Percentiles rank a stretch among this genome's conserved stretches.
Conservation (phyloP, 192 early-diverging fungal genomes). For the Coemansia sp. region DNA sequence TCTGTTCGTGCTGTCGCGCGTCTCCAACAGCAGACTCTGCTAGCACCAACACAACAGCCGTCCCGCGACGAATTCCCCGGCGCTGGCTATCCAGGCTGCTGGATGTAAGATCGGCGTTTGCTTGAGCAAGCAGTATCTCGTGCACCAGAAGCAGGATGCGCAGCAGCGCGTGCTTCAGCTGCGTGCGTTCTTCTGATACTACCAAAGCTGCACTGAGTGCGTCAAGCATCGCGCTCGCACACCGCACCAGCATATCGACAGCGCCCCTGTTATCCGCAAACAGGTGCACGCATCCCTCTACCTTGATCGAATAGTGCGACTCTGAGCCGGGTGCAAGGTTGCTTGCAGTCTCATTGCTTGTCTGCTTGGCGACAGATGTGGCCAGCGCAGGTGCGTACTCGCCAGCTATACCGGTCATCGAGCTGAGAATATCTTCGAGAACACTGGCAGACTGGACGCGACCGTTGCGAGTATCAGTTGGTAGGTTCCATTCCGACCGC, state of each 20-base stretch:
- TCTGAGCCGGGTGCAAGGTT: neutral
- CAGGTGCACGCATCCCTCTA: conserved; percentile 5
- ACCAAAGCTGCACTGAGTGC: neutral
- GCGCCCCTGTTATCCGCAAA: conserved; percentile 15
- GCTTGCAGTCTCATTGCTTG: neutral
- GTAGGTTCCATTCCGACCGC: neutral
- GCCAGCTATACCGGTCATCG: neutral
- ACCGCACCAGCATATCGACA: conserved; percentile 32
- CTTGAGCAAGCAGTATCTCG: conserved; percentile 16
- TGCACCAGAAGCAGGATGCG: conserved; percentile 6
- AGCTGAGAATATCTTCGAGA: neutral
- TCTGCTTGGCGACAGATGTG: neutral
- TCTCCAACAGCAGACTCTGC: conserved; percentile 1
- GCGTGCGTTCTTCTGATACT: neutral
- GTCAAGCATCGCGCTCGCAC: neutral
- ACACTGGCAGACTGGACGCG: too few species aligned
- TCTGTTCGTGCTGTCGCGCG: neutral
- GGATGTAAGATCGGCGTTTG: neutral
- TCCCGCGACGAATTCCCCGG: conserved; percentile 3
- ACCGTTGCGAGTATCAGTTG: neutral
- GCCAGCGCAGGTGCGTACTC: neutral
- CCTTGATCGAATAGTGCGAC: neutral
- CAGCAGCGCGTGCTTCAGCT: conserved; percentile 5
- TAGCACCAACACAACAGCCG: conserved; percentile 16
- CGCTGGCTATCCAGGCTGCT: neutral